These are phyloP conservation scores for Solanum hybrid DNA, from an alignment of 305 asterid genomes.

Conservation along the genomic window DNA sequence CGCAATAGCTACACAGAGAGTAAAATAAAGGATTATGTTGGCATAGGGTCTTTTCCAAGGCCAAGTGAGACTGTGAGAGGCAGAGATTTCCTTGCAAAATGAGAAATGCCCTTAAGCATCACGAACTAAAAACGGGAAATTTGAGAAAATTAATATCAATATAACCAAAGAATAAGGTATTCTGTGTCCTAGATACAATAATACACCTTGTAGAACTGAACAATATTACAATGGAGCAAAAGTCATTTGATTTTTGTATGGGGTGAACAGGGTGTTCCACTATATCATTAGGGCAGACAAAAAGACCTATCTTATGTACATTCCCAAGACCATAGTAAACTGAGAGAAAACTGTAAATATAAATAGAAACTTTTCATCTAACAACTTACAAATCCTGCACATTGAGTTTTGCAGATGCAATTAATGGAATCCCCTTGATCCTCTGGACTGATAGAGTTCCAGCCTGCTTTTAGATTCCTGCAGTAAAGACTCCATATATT, in stretches of 20 bases:
- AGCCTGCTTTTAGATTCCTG: constrained; percentile 59
- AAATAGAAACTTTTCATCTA: constrained; percentile 6
- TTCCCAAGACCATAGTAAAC: constrained; percentile 23
- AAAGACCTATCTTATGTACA: constrained; percentile 40
- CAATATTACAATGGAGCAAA: neutral
- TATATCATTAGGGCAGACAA: neutral
- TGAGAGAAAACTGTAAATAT: constrained; percentile 11
- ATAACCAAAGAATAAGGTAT: constrained; percentile 2
- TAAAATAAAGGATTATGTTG: neutral
- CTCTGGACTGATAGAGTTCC: constrained; percentile 84
- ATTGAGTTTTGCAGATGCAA: neutral
- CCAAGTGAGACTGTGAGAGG: neutral
- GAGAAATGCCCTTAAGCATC: neutral
- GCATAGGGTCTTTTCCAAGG: neutral
- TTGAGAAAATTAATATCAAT: neutral
- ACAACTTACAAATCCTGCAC: neutral
- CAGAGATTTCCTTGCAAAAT: neutral
- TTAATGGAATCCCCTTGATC: constrained; percentile 58
- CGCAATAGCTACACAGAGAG: neutral
- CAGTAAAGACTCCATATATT: constrained; percentile 36
- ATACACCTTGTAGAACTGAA: neutral
- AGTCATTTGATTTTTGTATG: neutral
- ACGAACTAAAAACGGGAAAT: neutral
- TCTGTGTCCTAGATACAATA: constrained; percentile 6
- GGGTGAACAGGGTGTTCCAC: neutral